Evolutionary conservation across 352 stramenopile genomes (phyloP).

Genomic region (Phytophthora melonis): DNA sequence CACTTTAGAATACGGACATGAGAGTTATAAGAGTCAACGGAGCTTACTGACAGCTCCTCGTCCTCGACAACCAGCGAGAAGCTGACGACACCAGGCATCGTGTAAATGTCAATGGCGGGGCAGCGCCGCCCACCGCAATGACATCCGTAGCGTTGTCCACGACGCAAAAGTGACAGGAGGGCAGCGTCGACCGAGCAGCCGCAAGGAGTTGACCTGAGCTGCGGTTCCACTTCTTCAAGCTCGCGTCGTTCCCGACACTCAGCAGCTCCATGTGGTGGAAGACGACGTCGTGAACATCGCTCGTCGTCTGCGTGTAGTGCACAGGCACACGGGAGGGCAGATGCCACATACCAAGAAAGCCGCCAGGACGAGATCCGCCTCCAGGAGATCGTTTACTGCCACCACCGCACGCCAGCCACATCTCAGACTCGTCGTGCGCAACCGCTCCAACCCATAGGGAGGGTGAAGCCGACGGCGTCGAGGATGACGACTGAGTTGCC

Average conservation of each 20-base stretch:
- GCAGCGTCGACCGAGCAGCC: constrained; percentile 57
- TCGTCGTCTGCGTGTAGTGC: constrained; percentile 65
- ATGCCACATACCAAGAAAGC: constrained; percentile 84
- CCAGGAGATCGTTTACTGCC: constrained; percentile 47
- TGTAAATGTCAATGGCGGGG: constrained; percentile 77
- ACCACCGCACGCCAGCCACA: constrained; percentile 75
- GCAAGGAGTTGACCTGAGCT: constrained; percentile 70
- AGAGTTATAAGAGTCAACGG: constrained; percentile 6
- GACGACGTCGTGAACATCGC: constrained; percentile 73
- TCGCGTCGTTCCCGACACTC: constrained; percentile 74
- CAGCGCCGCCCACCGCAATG: constrained; percentile 70
- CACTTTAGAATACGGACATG: constrained; percentile 31
- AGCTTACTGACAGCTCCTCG: constrained; percentile 5
- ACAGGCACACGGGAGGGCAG: constrained; percentile 77
- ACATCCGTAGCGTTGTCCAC: constrained; percentile 69
- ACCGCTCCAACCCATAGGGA: constrained; percentile 66
- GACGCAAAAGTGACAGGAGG: constrained; percentile 76
- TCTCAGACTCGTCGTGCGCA: constrained; percentile 75
- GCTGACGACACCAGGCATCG: constrained; percentile 85
- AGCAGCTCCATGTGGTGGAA: constrained; percentile 81
- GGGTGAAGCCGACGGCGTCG: constrained; percentile 2
- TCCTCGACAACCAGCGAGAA: constrained; percentile 74
- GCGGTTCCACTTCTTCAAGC: constrained; percentile 81
- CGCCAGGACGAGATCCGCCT: constrained; percentile 33
- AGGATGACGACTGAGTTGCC: constrained; percentile 11